Conservation (phyloP, 352 stramenopile species). For the Albugo candida region DNA sequence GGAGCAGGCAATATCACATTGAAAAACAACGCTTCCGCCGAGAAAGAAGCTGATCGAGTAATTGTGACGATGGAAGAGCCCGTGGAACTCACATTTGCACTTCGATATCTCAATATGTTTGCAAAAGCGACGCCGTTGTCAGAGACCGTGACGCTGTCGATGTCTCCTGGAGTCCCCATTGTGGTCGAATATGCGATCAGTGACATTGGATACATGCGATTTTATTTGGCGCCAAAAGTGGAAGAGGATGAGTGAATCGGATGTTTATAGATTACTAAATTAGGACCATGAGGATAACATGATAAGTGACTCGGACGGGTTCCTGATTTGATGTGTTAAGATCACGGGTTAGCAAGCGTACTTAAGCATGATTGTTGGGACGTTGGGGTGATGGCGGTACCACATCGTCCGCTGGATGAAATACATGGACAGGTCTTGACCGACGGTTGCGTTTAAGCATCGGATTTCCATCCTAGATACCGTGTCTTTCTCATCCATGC, state of each 20-base stretch:
- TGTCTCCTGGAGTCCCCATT: conserved; percentile 94
- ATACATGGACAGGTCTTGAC: conserved; percentile 34
- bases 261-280: background rate
- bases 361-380: too few relatives aligned
- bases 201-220: conserved; percentile 94
- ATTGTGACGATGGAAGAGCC: conserved; percentile 98
- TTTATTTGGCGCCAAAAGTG: conserved; percentile 99
- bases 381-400: conserved; percentile 18
- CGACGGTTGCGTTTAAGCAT: conserved; percentile 35
- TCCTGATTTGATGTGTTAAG: too few relatives aligned
- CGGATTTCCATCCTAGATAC: conserved; percentile 18
- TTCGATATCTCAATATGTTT: conserved; percentile 99
- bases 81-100: conserved; percentile 96
- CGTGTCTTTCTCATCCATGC: conserved; percentile 4
- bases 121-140: conserved; percentile 96
- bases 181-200: conserved; percentile 98
- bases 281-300: too few relatives aligned
- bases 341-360: too few relatives aligned
- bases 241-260: conserved; percentile 88
- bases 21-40: conserved; percentile 76
- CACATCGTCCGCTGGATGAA: conserved; percentile 53
- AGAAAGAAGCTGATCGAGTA: conserved; percentile 81
- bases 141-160: conserved; percentile 89
- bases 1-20: conserved; percentile 92
- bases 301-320: too few relatives aligned